These are phyloP conservation scores for Smithsoniella earleae DNA, from an alignment of 163 green algal species.

Conservation along the genomic window DNA sequence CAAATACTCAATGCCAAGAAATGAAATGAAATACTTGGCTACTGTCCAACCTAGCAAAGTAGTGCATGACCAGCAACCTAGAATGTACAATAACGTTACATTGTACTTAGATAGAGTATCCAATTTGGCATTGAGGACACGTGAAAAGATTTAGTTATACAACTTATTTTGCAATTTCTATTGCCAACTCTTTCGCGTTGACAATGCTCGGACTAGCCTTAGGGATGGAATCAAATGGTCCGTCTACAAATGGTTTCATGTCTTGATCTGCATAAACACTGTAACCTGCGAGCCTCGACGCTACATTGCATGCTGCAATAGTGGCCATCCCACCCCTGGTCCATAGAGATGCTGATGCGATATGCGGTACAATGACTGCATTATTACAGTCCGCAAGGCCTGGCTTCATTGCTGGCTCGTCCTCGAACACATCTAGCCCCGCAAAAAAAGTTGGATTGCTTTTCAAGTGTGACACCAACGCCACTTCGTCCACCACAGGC, in stretches of 20 bases:
- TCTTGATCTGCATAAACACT: conserved; percentile 66
- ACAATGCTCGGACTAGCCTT: conserved; percentile 81
- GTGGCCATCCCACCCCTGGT: conserved; percentile 91
- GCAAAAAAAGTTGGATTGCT: conserved; percentile 74
- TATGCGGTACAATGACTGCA: conserved; percentile 94
- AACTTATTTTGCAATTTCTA: no score
- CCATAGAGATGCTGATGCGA: conserved; percentile 90
- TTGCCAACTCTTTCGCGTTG: conserved; percentile 80
- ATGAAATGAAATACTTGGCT: no score
- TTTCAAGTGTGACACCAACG: conserved; percentile 85
- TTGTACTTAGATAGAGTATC: no score
- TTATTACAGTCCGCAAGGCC: conserved; percentile 81
- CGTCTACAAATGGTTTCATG: conserved; percentile 81
- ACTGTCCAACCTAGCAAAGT: no score
- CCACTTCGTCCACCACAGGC: conserved; percentile 81
- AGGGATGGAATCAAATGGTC: conserved; percentile 60
- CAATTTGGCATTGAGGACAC: no score
- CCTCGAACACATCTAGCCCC: conserved; percentile 90
- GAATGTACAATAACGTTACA: no score
- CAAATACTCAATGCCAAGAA: no score
- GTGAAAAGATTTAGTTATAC: no score
- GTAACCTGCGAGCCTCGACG: conserved; percentile 55
- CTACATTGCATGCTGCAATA: conserved; percentile 88
- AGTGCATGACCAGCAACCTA: no score
- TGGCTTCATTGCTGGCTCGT: conserved; percentile 90